Base-by-base conservation (phyloP, 495 filamentous ascomycete species). In the Annulohypoxylon stygium region DNA sequence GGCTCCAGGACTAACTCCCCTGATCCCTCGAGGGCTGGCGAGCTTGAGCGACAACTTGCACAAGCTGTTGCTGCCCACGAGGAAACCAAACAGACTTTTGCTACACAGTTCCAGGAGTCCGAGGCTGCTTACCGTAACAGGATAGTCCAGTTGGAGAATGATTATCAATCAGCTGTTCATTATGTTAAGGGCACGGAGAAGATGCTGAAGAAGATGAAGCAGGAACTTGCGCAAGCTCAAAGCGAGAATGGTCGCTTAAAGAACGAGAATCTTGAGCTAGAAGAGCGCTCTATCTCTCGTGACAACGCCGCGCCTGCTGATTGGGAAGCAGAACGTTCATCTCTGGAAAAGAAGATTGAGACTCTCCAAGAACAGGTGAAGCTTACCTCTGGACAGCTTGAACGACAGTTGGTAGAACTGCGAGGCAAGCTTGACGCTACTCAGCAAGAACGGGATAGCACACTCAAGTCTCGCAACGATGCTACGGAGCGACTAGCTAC, bases 171-270 rank as follows among this genome's bases (percentile, higher is more conserved):
- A n/a, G 95, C 97, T 11, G 95, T 98, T n/a, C 95, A 97, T 81
- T 99, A 99, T 78, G 93, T 99, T 71, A 97, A 97, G 78, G 97
- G 96, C 45, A 98, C 95, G 1, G 97, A 99, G 82, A 98, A 97
- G 87, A 97, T 99, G 93, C 86, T 99, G 25, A 95, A 95, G 81
- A 94, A 95, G 75, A 97, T 99, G 90, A 98, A 99, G 85, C 94
- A 97, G 72, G 96, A 99, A 80, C 85, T 98, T 11, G 84, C 90
- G 41, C 93, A 94, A 39, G 94, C 94, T 80, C 98, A 97, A 86
- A 82, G 88, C 43, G 90, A 95, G 54, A 97, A 97, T 74, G 84
- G 84, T n/a, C 90, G 91, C 64, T 79, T 98, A 37, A 94, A 97
- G 79, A 88, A 89, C 37, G 92, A 97, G 70, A 81, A 98, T 30